These are phyloP conservation scores for Macrophomina phaseolina DNA, from an alignment of 2,329 filamentous ascomycete species.

Conservation along the genomic window DNA sequence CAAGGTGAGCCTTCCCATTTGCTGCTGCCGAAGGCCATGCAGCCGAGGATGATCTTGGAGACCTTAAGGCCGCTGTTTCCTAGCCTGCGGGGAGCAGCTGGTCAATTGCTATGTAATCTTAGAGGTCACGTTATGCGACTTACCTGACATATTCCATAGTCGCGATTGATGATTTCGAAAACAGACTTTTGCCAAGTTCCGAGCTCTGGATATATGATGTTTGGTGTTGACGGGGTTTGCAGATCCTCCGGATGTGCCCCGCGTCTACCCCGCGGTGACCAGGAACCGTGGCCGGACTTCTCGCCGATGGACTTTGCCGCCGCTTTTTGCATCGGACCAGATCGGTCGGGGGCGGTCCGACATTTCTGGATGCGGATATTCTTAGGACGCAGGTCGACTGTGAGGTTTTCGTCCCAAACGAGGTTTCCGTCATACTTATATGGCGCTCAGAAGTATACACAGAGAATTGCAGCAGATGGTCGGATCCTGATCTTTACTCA, in stretches of 20 bases:
- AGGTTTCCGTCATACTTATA: too few relatives aligned
- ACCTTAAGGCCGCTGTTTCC: conserved; percentile 55
- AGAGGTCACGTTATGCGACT: not conserved
- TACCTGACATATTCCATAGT: not conserved
- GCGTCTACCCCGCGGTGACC: not conserved
- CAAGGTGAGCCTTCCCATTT: conserved; percentile 48
- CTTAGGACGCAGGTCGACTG: too few relatives aligned
- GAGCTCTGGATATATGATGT: not conserved
- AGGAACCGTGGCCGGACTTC: not conserved
- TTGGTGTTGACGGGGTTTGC: not conserved
- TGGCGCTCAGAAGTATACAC: too few relatives aligned
- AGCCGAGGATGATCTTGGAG: conserved; percentile 62
- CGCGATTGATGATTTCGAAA: too few relatives aligned
- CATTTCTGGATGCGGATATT: too few relatives aligned
- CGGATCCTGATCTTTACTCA: too few relatives aligned
- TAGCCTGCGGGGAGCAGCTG: not conserved
- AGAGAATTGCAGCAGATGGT: too few relatives aligned
- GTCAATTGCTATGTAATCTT: not conserved
- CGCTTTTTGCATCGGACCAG: not conserved
- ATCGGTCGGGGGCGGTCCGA: not conserved
- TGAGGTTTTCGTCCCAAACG: too few relatives aligned
- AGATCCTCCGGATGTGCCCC: not conserved
- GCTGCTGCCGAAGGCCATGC: conserved; percentile 56
- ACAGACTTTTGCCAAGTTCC: not conserved
- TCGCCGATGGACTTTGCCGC: not conserved